Conservation (phyloP, 441 rosid genomes). For the Gossypium schwendimanii region DNA sequence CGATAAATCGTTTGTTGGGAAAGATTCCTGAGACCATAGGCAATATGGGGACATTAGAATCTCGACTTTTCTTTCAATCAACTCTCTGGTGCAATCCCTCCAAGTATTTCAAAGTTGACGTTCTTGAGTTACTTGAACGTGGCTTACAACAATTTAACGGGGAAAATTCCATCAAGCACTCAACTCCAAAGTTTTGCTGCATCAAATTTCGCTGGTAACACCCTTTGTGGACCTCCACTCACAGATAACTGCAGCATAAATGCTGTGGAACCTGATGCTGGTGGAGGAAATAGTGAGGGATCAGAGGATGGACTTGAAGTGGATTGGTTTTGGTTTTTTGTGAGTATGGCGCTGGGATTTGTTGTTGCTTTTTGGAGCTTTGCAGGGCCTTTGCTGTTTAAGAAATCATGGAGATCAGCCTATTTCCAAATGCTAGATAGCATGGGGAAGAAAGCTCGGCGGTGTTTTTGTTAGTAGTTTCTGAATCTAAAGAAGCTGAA, state of each 20-base stretch:
- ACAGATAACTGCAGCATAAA: not conserved
- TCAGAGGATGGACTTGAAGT: not conserved
- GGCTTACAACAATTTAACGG: not conserved
- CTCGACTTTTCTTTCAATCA: not conserved
- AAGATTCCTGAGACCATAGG: not conserved
- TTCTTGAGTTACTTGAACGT: not conserved
- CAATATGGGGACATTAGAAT: not conserved
- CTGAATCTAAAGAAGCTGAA: not conserved
- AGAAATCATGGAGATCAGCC: conserved; percentile 9
- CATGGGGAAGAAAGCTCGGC: not conserved
- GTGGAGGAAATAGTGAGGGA: conserved; percentile 3
- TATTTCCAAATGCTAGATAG: conserved; percentile 9
- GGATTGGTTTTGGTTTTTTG: not conserved
- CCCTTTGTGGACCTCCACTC: conserved; percentile 1
- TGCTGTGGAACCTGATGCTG: not conserved
- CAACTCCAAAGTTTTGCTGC: conserved; percentile 1
- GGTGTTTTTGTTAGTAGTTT: not conserved
- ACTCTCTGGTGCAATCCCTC: not conserved
- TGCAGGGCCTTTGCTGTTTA: conserved; percentile 9
- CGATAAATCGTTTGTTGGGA: not conserved
- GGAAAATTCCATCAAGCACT: not conserved
- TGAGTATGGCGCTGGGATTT: not conserved
- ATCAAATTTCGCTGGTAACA: not conserved
- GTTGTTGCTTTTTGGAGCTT: not conserved
- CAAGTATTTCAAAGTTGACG: not conserved